Evolutionary conservation across 2,329 filamentous ascomycete genomes (phyloP), one percentile per base, ranked within the genome.

Genomic region (Metarhizium robertsii): DNA sequence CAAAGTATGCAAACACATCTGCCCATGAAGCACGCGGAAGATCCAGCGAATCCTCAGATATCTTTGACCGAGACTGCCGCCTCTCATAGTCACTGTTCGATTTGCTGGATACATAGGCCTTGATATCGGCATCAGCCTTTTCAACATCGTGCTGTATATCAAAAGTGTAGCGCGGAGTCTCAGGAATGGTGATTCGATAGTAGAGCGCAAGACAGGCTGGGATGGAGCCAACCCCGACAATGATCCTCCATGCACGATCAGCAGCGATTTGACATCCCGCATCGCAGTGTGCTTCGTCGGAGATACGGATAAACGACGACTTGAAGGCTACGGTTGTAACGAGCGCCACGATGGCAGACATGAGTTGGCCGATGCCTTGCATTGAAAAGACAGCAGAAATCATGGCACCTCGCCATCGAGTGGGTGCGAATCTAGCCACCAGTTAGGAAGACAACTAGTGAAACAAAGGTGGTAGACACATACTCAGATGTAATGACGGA

Each of bases 341-440:
- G 38, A 92, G 73, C 13, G 87, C 83, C 20, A 92, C 79, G 6
- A 91, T 73, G 30, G 86, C 85, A 13, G 86, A 86, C 20, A 77
- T 75, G 53, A 92, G 82, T 65, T 92, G 88, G n/a, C 89, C 88
- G 30, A 91, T 75, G 50, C 88, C 88, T 65, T 94, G 89, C 87
- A 92, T 92, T 42, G 87, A 87, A 65, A 94, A 94, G 51, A 92
- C 88, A 16, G 86, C 80, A 11, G 85, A 87, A 76, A 94, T 88
- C 86, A 94, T 92, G 56, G 85, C 87, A 58, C 88, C 89, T 63
- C 89, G 79, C 83, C 87, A 91, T 63, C 86, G 83, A 13, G 88
- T 92, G 2, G 87, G 90, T 8, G 88, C 87, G 66, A 92, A 92
- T 48, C 45, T 48, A 13, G 7, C 63, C 11, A 47, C 52, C n/a